Evolutionary conservation across 139 green algal genomes (phyloP).

Genomic region (Picochlorum sp.): DNA sequence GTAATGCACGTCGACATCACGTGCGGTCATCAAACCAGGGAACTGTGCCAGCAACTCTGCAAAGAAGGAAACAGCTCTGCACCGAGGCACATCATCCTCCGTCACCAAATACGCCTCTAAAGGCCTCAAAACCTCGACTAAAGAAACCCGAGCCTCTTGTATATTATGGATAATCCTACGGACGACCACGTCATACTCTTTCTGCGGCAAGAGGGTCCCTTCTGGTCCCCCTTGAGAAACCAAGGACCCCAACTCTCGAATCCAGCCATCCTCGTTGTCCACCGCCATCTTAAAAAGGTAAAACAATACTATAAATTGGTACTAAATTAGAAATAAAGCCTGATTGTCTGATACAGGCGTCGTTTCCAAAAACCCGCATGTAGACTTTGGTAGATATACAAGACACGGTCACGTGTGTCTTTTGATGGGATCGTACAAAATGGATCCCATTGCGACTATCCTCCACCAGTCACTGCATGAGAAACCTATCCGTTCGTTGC

Average conservation of each 20-base stretch:
- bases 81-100: constrained; percentile 13
- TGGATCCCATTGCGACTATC: too few species aligned
- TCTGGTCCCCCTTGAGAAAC: background rate
- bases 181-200: background rate
- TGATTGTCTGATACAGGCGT: too few species aligned
- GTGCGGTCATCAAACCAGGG: background rate
- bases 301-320: too few species aligned
- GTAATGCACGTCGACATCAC: constrained; percentile 6
- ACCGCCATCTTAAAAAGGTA: too few species aligned
- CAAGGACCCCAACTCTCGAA: background rate
- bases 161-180: background rate
- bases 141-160: background rate
- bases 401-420: too few species aligned
- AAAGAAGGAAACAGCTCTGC: constrained; percentile 10
- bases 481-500: too few species aligned
- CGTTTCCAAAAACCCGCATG: too few species aligned
- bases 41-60: constrained; percentile 16
- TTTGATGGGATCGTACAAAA: too few species aligned
- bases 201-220: background rate
- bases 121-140: constrained; percentile 14
- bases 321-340: too few species aligned
- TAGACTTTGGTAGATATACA: too few species aligned
- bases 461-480: too few species aligned
- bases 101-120: constrained; percentile 19
- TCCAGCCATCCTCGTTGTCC: too few species aligned